Evolutionary conservation across 2,329 filamentous ascomycete genomes (phyloP).

Genomic region (Monosporascus sp.): DNA sequence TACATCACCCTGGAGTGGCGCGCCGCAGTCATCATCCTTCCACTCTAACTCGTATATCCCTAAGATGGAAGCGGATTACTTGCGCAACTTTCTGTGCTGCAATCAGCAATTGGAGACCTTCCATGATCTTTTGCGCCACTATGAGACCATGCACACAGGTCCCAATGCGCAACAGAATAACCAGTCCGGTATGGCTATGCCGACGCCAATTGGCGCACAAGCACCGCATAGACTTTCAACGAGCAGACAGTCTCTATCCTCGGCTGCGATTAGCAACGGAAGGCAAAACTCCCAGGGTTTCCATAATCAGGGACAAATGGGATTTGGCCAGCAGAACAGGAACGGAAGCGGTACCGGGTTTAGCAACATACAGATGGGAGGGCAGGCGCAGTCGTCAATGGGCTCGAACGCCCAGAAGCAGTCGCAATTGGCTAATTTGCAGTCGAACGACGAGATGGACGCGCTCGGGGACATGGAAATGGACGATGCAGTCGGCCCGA

Average conservation of each 20-base stretch:
- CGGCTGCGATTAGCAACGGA: slow-evolving; percentile 15
- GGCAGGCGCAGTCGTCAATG: slow-evolving; percentile 22
- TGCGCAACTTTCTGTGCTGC: slow-evolving; percentile 96
- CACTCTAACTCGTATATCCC: slow-evolving; percentile 96
- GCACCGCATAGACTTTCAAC: slow-evolving; percentile 26
- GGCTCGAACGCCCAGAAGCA: slow-evolving; percentile 32
- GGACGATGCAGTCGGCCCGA: slow-evolving; percentile 70
- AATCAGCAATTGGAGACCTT: slow-evolving; percentile 83
- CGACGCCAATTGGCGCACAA: slow-evolving; percentile 20
- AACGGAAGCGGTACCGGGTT: slow-evolving; percentile 19
- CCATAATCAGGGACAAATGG: slow-evolving; percentile 20
- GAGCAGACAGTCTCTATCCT: slow-evolving; percentile 22
- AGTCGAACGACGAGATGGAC: slow-evolving; percentile 64
- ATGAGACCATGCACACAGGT: slow-evolving; percentile 88
- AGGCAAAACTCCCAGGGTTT: slow-evolving; percentile 24
- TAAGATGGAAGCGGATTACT: slow-evolving; percentile 94
- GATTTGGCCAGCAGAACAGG: slow-evolving; percentile 24
- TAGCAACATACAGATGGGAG: slow-evolving; percentile 35
- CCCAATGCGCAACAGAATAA: slow-evolving; percentile 39
- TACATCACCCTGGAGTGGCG: slow-evolving; percentile 79
- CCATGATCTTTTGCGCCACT: slow-evolving; percentile 93
- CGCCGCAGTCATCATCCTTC: slow-evolving; percentile 85
- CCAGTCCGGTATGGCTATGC: not conserved
- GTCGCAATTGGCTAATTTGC: slow-evolving; percentile 40
- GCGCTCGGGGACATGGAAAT: slow-evolving; percentile 93